Conservation (phyloP, 75 land plant species). For the Pinus albicaulis region DNA sequence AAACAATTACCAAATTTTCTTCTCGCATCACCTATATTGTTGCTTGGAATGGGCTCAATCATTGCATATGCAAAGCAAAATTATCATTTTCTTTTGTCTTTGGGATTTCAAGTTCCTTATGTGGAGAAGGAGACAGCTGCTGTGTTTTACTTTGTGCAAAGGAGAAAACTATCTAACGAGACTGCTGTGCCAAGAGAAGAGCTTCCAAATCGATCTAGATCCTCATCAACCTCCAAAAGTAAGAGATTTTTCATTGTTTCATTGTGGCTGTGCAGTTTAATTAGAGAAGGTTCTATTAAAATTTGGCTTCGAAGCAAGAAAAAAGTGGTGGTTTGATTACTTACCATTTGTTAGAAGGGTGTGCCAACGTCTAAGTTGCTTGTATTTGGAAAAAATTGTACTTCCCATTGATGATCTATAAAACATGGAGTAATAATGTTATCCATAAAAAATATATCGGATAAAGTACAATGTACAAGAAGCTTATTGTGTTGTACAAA, state of each 20-base stretch:
- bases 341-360: not conserved
- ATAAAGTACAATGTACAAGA: not conserved
- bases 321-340: not conserved
- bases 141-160: not conserved
- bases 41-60: slow-evolving; percentile 60
- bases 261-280: not conserved
- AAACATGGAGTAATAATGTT: not conserved
- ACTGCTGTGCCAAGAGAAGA: not conserved
- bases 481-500: slow-evolving; percentile 1
- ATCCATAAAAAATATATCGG: not conserved
- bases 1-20: slow-evolving; percentile 97
- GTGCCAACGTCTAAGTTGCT: not conserved
- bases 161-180: not conserved
- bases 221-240: slow-evolving; percentile 1
- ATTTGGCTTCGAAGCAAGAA: not conserved
- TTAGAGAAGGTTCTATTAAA: no score
- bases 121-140: slow-evolving; percentile 24
- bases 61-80: slow-evolving; percentile 41
- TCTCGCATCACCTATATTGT: slow-evolving; percentile 84
- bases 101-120: slow-evolving; percentile 43
- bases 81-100: slow-evolving; percentile 43
- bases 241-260: not conserved
- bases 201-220: not conserved
- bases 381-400: not conserved
- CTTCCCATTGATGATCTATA: not conserved